phyloP scores from a whole-genome alignment of 371 early-diverging fungal species.

The Rhizopus sp. region DNA sequence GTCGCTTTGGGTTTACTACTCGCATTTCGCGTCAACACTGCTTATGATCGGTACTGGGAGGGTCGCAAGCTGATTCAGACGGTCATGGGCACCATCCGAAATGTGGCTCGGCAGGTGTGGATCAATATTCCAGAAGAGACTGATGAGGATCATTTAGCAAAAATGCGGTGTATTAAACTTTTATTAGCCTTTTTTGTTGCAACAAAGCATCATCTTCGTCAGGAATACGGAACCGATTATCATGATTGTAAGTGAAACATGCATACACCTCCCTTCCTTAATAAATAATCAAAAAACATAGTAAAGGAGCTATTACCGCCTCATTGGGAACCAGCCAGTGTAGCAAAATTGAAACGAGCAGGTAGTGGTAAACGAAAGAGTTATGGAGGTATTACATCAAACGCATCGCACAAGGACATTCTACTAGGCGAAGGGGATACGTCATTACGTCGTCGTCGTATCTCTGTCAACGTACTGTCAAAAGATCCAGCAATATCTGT shows the following conservation, averaged over 20 bases:
- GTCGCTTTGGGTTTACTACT: conserved; percentile 73
- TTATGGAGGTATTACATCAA: neutral
- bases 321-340: conserved; percentile 31
- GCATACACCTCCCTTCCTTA: neutral
- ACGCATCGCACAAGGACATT: neutral
- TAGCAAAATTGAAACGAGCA: neutral
- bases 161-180: conserved; percentile 72
- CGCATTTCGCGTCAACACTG: conserved; percentile 80
- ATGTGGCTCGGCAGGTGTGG: conserved; percentile 69
- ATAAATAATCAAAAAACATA: conserved; percentile 5
- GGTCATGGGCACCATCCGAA: conserved; percentile 59
- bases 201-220: conserved; percentile 73
- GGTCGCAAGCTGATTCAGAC: conserved; percentile 68
- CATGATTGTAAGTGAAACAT: conserved; percentile 38
- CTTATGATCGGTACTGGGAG: conserved; percentile 80
- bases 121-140: conserved; percentile 55
- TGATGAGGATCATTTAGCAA: conserved; percentile 57
- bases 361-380: neutral
- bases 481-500: conserved; percentile 11
- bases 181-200: conserved; percentile 70
- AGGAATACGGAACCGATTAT: conserved; percentile 62
- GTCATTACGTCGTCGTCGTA: neutral
- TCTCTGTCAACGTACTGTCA: neutral
- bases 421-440: too few relatives aligned
- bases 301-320: conserved; percentile 51